Evolutionary conservation across 805 yeast genomes (phyloP), one percentile per base, ranked within the genome.

Genomic region (Yarrowia porcina): DNA sequence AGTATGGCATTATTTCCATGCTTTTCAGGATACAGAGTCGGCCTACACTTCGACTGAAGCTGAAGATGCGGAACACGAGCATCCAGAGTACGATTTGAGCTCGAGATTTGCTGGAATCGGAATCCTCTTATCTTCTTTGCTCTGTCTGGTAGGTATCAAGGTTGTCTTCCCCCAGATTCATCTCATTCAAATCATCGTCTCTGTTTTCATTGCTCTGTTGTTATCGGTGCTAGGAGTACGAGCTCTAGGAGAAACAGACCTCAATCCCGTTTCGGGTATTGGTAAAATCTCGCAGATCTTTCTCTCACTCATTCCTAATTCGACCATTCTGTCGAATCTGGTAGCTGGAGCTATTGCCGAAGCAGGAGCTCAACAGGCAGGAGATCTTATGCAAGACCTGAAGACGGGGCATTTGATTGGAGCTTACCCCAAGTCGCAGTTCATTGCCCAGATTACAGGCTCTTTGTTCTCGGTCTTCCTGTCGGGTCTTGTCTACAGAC

Each of bases 281-380:
- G 98, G 99, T 1, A 93, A 93, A 74, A 77, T 93, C 28, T 92
- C 97, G 0, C 99, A 93, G 73, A 77, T 93, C 54, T 74, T 94
- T 2, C 90, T 94, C 74, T 97, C 97, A 0, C 71, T 90, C 12
- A 79, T 93, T 6, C 73, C 78, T 47, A 88, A 86, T 64, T 96
- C 96, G 1, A 83, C 90, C 11, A 90, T 94, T 5, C 76, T 93
- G 41, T 84, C 90, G 47, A 94, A 93, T 71, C 77, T 93, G 54
- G 88, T 93, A 1, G 97, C 97, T 4, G 99, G 99, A 17, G 99
- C 97, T 13, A 86, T 93, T 42, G 96, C 98, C 1, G 99, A 93
- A 76, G 97, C 98, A 0, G 98, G 98, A 9, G 97, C 99, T 2
- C 98, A 94, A 76, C 99, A 93, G 75, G 97, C 98, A 1, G 98